Conservation (phyloP, 768 basidiomycete species). For the Calocybe cyanea region DNA sequence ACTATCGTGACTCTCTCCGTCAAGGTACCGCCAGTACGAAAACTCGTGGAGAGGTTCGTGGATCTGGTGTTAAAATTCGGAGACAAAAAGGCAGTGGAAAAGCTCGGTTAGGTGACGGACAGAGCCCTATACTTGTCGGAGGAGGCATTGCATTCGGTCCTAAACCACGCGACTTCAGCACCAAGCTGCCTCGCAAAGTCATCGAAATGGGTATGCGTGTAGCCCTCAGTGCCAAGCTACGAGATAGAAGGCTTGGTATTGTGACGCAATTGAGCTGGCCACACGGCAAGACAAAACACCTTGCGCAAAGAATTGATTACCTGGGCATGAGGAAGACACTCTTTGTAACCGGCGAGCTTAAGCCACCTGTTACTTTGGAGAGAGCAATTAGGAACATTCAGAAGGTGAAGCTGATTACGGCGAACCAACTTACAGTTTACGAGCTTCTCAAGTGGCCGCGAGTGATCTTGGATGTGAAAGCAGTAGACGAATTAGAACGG, state of each 20-base stretch:
- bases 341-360: slow-evolving; percentile 65
- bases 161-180: slow-evolving; percentile 88
- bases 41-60: slow-evolving; percentile 85
- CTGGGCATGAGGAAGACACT: slow-evolving; percentile 72
- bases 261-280: slow-evolving; percentile 73
- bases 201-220: slow-evolving; percentile 91
- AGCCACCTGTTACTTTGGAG: slow-evolving; percentile 50
- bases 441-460: slow-evolving; percentile 82
- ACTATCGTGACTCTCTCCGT: slow-evolving; percentile 84
- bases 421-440: slow-evolving; percentile 71
- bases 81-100: slow-evolving; percentile 89
- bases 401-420: slow-evolving; percentile 59
- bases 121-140: slow-evolving; percentile 83
- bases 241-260: slow-evolving; percentile 69
- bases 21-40: slow-evolving; percentile 92
- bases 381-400: slow-evolving; percentile 70
- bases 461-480: slow-evolving; percentile 75
- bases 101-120: slow-evolving; percentile 87
- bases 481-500: slow-evolving; percentile 75
- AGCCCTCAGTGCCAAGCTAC: slow-evolving; percentile 80
- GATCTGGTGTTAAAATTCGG: slow-evolving; percentile 85
- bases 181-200: slow-evolving; percentile 90
- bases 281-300: slow-evolving; percentile 63
- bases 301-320: slow-evolving; percentile 57
- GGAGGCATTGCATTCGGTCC: slow-evolving; percentile 94